Evolutionary conservation across 495 filamentous ascomycete genomes (phyloP), one percentile per base, ranked within the genome.

Genomic region (Lineolata rhizophorae): DNA sequence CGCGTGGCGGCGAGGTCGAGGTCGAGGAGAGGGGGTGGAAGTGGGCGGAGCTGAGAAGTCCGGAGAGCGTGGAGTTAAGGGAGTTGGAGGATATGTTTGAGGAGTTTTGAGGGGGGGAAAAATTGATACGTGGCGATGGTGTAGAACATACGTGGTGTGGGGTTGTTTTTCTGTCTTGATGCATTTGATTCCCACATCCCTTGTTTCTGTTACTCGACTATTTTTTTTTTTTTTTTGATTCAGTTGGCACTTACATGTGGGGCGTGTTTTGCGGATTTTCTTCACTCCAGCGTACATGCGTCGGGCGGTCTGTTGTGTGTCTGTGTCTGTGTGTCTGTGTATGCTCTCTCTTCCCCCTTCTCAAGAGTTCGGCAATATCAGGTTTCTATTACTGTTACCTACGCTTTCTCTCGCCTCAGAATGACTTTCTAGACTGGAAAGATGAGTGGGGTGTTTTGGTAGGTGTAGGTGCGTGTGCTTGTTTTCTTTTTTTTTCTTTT

Each of bases 11-110:
- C n/a, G n/a, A n/a, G n/a, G n/a, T n/a, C n/a, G n/a, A 9, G 15
- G 28, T 9, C 8, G 6, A 9, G 8, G 22, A 30, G 28, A 17
- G 17, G 28, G 28, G 28, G 8, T 16, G 8, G 28, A 30, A 17
- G 28, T 9, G 28, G 28, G 17, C 15, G 59, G 55, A 54, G 46
- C 57, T 77, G 40, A 62, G 70, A 37, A 85, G 73, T 50, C 83
- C 82, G 0, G 87, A 95, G 53, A 79, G 67, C 32, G 70, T 97
- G 31, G 80, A 81, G 53, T 62, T 97, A 20, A 77, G 90, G 28
- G 87, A 97, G 60, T 65, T 97, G 2, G 87, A 97, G 47, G 72
- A 82, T 35, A 64, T 94, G 56, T 66, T 97, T 49, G 62, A 69
- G 34, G 67, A 63, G 24, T 76, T 70, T 39, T 78, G 53, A 62